These are phyloP conservation scores for Capsaspora owczarzaki DNA, from an alignment of 78 protist species.

Conservation along the genomic window DNA sequence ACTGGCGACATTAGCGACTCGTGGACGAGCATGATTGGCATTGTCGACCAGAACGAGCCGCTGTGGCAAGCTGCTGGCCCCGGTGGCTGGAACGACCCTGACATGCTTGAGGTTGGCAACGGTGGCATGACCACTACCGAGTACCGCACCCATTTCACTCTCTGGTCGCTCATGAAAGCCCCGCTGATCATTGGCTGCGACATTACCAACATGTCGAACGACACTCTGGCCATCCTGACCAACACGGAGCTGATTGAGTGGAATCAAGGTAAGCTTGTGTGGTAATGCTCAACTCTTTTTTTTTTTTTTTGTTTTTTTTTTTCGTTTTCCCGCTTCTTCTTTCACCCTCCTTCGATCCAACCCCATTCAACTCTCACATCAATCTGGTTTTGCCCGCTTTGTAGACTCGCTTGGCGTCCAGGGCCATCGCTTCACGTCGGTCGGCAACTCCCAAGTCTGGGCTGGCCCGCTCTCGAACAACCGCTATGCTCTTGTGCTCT, in stretches of 20 bases:
- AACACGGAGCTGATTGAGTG: slow-evolving; percentile 49
- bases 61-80: slow-evolving; percentile 18
- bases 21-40: neutral
- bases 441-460: neutral
- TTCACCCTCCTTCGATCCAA: too few relatives aligned
- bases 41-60: neutral
- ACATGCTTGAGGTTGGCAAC: slow-evolving; percentile 61
- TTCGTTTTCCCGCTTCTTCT: too few relatives aligned
- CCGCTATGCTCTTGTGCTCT: neutral
- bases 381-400: too few relatives aligned
- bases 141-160: slow-evolving; percentile 41
- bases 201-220: slow-evolving; percentile 16
- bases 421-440: slow-evolving; percentile 10
- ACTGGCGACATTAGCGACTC: slow-evolving; percentile 29
- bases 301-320: too few relatives aligned
- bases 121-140: slow-evolving; percentile 58
- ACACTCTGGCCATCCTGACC: slow-evolving; percentile 9
- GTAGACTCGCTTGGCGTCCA: slow-evolving; percentile 62
- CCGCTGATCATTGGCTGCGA: slow-evolving; percentile 66
- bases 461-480: slow-evolving; percentile 15
- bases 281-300: too few relatives aligned
- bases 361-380: too few relatives aligned
- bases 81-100: slow-evolving; percentile 59
- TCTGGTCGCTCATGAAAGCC: slow-evolving; percentile 56
- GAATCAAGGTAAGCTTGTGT: slow-evolving; percentile 48